phyloP scores from a whole-genome alignment of 495 filamentous ascomycete genomes.

The Aspergillus cavernicola region DNA sequence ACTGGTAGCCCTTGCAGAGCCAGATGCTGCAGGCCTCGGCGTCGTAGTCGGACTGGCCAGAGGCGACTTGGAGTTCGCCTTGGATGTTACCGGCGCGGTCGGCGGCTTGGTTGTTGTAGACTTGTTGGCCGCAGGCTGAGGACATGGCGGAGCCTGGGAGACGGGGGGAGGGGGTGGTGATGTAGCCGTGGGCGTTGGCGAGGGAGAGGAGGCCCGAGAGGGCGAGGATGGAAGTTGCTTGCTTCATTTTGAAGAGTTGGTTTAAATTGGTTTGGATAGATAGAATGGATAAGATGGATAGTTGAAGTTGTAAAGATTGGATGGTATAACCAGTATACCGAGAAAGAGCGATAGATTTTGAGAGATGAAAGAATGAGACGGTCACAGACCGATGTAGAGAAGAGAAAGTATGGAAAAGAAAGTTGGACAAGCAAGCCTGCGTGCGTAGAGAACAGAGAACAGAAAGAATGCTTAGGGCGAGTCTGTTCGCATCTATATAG shows the following conservation, averaged over 20 bases:
- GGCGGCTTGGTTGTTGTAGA: conserved; percentile 54
- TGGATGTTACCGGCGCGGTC: conserved; percentile 70
- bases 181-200: conserved; percentile 60
- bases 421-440: conserved; percentile 21
- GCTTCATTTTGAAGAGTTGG: conserved; percentile 34
- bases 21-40: conserved; percentile 58
- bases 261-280: conserved; percentile 12
- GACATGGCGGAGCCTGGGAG: conserved; percentile 56
- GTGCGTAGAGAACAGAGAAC: conserved; percentile 18
- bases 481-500: conserved; percentile 12
- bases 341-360: conserved; percentile 23
- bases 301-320: conserved; percentile 6
- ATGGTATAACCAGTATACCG: conserved; percentile 36
- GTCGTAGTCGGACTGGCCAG: conserved; percentile 54
- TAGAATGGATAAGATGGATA: conserved; percentile 6
- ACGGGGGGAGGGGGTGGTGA: conserved; percentile 55
- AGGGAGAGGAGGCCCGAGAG: conserved; percentile 49
- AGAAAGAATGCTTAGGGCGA: conserved; percentile 7
- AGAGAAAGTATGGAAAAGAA: conserved; percentile 26
- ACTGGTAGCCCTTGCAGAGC: conserved; percentile 71
- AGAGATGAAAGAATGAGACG: conserved; percentile 25
- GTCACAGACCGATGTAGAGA: conserved; percentile 32
- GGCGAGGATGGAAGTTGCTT: conserved; percentile 27
- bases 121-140: conserved; percentile 58
- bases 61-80: conserved; percentile 56